Conservation (phyloP, 805 yeast genomes). For the Candida boidinii region DNA sequence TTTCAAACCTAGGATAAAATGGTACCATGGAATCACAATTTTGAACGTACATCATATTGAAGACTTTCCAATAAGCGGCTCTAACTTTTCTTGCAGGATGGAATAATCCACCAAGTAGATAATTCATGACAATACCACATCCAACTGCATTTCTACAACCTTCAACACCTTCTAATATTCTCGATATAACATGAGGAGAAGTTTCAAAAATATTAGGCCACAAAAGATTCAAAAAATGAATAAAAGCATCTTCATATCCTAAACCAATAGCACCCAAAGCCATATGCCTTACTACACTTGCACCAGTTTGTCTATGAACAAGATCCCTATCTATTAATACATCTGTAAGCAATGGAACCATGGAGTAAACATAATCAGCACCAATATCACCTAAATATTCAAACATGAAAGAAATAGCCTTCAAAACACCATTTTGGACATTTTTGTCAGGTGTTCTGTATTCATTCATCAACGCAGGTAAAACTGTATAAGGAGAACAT, state of each 20-base stretch:
- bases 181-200: slow-evolving; percentile 86
- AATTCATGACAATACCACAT: slow-evolving; percentile 62
- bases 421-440: slow-evolving; percentile 92
- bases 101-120: slow-evolving; percentile 80
- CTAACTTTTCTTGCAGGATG: slow-evolving; percentile 91
- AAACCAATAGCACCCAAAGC: slow-evolving; percentile 71
- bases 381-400: slow-evolving; percentile 83
- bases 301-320: slow-evolving; percentile 93
- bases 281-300: slow-evolving; percentile 75
- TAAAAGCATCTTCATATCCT: slow-evolving; percentile 73
- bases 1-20: slow-evolving; percentile 57
- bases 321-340: slow-evolving; percentile 86
- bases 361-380: slow-evolving; percentile 72
- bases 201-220: slow-evolving; percentile 90
- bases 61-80: slow-evolving; percentile 75
- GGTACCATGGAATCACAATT: slow-evolving; percentile 74
- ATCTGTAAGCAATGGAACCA: slow-evolving; percentile 74
- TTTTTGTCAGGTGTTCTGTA: slow-evolving; percentile 86
- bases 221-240: slow-evolving; percentile 72
- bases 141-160: slow-evolving; percentile 70
- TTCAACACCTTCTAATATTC: slow-evolving; percentile 76
- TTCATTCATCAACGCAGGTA: slow-evolving; percentile 94
- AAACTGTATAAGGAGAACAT: slow-evolving; percentile 85
- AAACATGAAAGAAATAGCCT: slow-evolving; percentile 83
- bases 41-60: slow-evolving; percentile 68